Evolutionary conservation across 495 filamentous ascomycete genomes (phyloP).

Genomic region (Immersiella caudata): DNA sequence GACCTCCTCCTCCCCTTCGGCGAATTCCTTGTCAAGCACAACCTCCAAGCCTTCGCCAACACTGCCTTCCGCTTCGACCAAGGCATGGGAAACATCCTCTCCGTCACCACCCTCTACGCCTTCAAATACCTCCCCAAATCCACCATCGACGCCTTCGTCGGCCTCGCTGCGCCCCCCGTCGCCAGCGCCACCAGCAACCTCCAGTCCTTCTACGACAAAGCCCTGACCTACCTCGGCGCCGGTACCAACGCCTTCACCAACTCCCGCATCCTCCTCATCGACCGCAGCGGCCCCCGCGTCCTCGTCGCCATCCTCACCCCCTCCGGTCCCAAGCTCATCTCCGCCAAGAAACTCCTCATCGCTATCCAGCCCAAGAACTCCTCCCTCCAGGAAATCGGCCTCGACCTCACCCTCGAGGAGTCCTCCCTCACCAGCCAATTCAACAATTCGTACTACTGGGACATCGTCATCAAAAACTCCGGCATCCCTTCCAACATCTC

Average conservation of each 20-base stretch:
- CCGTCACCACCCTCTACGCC: not conserved
- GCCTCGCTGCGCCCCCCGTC: not conserved
- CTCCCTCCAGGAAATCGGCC: not conserved
- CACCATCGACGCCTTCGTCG: not conserved
- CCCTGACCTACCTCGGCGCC: not conserved
- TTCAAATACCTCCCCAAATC: conserved; percentile 9
- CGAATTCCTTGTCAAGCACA: not conserved
- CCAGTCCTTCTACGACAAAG: conserved; percentile 1
- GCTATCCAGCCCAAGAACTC: conserved; percentile 3
- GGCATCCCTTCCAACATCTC: not conserved
- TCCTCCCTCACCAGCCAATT: not conserved
- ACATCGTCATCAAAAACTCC: conserved; percentile 8
- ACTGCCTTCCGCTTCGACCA: not conserved
- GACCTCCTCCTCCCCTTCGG: conserved; percentile 16
- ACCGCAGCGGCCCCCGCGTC: not conserved
- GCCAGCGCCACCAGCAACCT: not conserved
- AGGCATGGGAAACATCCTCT: not conserved
- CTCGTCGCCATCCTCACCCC: conserved; percentile 1
- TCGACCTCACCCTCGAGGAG: not conserved
- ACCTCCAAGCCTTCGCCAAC: conserved; percentile 7
- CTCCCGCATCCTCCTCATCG: not conserved
- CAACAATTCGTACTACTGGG: conserved; percentile 7
- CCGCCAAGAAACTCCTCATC: conserved; percentile 10
- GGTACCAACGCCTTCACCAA: not conserved
- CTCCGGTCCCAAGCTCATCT: conserved; percentile 2